phyloP scores from a whole-genome alignment of 1,284 basidiomycete genomes.

The Boletus mariae region DNA sequence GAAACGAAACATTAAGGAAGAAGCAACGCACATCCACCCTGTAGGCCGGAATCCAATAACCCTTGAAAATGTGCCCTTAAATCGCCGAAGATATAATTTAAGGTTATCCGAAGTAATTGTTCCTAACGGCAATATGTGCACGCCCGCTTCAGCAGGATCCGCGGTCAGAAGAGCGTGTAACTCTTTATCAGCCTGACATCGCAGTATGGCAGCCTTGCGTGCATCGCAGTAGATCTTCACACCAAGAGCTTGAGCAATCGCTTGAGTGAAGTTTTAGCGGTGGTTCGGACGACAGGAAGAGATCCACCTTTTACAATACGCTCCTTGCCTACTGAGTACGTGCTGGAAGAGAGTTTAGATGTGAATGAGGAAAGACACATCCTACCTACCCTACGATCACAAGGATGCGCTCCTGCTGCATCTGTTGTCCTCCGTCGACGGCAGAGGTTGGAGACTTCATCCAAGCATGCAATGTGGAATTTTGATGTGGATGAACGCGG shows the following conservation, averaged over 20 bases:
- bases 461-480: constrained; percentile 43
- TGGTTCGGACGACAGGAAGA: not conserved
- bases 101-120: constrained; percentile 79
- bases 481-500: constrained; percentile 12
- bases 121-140: constrained; percentile 84
- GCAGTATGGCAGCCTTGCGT: constrained; percentile 76
- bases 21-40: constrained; percentile 79
- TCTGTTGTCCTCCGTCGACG: constrained; percentile 31
- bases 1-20: not conserved
- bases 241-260: constrained; percentile 77
- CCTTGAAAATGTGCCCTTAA: constrained; percentile 70
- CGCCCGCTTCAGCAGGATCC: constrained; percentile 73
- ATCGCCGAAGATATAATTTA: constrained; percentile 73
- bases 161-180: constrained; percentile 76
- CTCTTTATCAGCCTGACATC: constrained; percentile 80
- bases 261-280: constrained; percentile 37
- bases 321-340: constrained; percentile 97
- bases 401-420: constrained; percentile 42
- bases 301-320: constrained; percentile 85
- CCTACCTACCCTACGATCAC: constrained; percentile 79
- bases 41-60: constrained; percentile 88
- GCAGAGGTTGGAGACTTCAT: constrained; percentile 27
- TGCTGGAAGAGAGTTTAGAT: constrained; percentile 43
- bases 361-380: not conserved
- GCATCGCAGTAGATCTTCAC: constrained; percentile 91